These are phyloP conservation scores for Arthrobotrys megalospora DNA, from an alignment of 2,329 filamentous ascomycete genomes.

Conservation along the genomic window DNA sequence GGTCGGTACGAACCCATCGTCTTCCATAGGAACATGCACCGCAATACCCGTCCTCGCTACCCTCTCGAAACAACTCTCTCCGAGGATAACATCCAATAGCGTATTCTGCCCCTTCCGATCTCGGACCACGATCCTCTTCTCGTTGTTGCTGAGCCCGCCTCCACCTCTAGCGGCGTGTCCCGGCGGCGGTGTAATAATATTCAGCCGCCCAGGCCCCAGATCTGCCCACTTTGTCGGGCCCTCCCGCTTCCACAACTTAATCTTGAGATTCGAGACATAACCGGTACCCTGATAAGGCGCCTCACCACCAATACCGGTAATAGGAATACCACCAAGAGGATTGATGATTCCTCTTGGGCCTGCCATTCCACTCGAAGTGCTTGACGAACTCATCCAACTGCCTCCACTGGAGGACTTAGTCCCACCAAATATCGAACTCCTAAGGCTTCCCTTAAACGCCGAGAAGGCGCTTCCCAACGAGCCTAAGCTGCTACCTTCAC, in stretches of 20 bases:
- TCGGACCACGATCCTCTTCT: constrained; percentile 88
- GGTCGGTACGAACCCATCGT: constrained; percentile 71
- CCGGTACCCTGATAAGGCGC: constrained; percentile 58
- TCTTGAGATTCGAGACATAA: constrained; percentile 81
- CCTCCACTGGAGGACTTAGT: constrained; percentile 53
- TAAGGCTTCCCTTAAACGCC: constrained; percentile 73
- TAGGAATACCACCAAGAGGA: constrained; percentile 58
- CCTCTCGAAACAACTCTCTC: constrained; percentile 85
- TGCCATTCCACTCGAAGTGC: constrained; percentile 50
- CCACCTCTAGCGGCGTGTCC: constrained; percentile 74
- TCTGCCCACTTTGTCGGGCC: constrained; percentile 87
- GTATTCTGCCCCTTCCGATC: constrained; percentile 73
- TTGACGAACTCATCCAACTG: constrained; percentile 60
- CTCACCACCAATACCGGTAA: constrained; percentile 60
- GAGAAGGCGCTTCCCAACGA: constrained; percentile 77
- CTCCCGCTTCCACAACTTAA: constrained; percentile 86
- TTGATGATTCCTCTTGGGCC: constrained; percentile 60
- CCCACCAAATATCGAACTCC: constrained; percentile 57
- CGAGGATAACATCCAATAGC: constrained; percentile 85
- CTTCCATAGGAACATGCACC: constrained; percentile 86
- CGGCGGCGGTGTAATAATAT: constrained; percentile 82
- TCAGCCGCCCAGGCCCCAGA: constrained; percentile 85
- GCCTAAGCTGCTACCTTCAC: constrained; percentile 74
- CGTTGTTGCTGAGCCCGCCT: constrained; percentile 76
- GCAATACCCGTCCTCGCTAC: constrained; percentile 89